Base-by-base conservation (phyloP, 1,284 basidiomycete genomes). In the Puccinia horiana region DNA sequence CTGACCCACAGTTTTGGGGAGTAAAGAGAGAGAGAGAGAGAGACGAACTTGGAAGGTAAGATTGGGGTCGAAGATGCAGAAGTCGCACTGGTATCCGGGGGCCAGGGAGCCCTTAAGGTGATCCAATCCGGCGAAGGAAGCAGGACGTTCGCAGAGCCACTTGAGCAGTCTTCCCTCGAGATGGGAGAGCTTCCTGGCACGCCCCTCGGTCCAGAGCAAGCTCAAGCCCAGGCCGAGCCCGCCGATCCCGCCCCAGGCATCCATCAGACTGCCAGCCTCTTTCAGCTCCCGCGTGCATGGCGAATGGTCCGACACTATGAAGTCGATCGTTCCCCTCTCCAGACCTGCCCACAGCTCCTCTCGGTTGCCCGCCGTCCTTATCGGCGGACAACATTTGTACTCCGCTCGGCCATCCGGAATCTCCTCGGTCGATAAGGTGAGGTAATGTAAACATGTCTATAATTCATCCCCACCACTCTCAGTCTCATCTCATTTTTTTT, bases 321-420 rank as follows among this genome's bases (percentile, higher is more conserved):
- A 95, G 87, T 96, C 93, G 84, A 98, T 94, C 52, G 91, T 89
- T 1, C 93, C 94, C 76, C 92, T 91, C 81, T 90, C 87, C 76
- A 97, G 87, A 0, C 93, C 94, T n/a, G 90, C 89, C 93, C 94
- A 94, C 4, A 97, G 88, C 58, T 87, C 86, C 65, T 92, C 91
- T 83, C 92, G 90, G 87, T 97, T 98, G 2, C 86, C 87, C 18
- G 89, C 88, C 69, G 91, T 90, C 63, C 95, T 91, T 84, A 98
- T 93, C 2, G 95, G 95, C n/a, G 95, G 95, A 87, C 94, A 96
- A 86, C 95, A 97, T 87, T 98, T 97, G 90, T 93, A 94, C 86
- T 94, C 92, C 56, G 93, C 91, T 26, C 88, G 90, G 2, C 92
- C 92, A 82, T 90, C 87, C 6, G 93, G 94, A 74, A 89, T 87